These are phyloP conservation scores for Thraustotheca clavata DNA, from an alignment of 352 stramenopile genomes.

Conservation along the genomic window DNA sequence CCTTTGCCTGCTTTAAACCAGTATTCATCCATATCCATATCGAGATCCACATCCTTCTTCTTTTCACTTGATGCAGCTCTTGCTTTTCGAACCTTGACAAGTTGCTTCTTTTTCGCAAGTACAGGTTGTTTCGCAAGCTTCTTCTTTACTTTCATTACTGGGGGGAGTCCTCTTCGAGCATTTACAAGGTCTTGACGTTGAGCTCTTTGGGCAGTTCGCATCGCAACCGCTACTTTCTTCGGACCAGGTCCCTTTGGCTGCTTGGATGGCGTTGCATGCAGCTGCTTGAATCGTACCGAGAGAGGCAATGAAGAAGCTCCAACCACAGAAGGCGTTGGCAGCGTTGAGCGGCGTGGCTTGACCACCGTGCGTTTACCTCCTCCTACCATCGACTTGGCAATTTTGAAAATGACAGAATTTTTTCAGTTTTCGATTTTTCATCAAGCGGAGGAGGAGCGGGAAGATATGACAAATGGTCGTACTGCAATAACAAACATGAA, in stretches of 20 bases:
- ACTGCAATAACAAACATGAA: too few species aligned
- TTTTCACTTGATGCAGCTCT: not conserved
- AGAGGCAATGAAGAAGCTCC: slow-evolving; percentile 59
- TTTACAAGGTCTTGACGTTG: slow-evolving; percentile 72
- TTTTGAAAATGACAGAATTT: not conserved
- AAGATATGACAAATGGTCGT: too few species aligned
- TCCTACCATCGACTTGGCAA: not conserved
- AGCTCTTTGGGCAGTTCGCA: slow-evolving; percentile 29
- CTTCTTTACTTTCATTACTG: slow-evolving; percentile 25
- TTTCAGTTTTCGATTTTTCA: not conserved
- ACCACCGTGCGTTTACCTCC: not conserved
- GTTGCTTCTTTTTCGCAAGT: slow-evolving; percentile 3
- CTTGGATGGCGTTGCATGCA: slow-evolving; percentile 32
- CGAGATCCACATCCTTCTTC: slow-evolving; percentile 59
- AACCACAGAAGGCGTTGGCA: slow-evolving; percentile 27
- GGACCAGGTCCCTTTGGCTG: slow-evolving; percentile 29
- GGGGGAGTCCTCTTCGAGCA: slow-evolving; percentile 55
- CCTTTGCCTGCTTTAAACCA: slow-evolving; percentile 84
- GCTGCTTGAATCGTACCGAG: slow-evolving; percentile 61
- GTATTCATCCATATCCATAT: slow-evolving; percentile 85
- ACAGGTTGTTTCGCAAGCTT: not conserved
- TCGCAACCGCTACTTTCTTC: slow-evolving; percentile 22
- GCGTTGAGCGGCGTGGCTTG: not conserved
- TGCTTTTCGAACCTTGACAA: slow-evolving; percentile 8
- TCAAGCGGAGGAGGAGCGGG: not conserved